Evolutionary conservation across 1,284 basidiomycete genomes (phyloP).

Genomic region (Cystobasidiaceae sp.): DNA sequence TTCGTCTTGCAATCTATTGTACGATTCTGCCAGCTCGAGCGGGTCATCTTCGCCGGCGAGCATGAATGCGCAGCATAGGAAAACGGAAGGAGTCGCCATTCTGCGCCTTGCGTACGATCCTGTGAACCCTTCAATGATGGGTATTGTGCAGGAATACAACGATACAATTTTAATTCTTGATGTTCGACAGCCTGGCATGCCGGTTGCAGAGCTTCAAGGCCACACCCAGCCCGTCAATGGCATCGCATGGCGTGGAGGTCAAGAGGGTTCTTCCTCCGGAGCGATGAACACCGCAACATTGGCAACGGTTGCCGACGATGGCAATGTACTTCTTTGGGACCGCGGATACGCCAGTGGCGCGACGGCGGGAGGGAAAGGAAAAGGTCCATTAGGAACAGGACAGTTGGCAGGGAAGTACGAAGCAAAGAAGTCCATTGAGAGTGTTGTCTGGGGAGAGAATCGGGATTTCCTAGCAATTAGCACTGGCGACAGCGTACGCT

Average conservation of each 20-base stretch:
- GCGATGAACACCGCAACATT: too few species aligned
- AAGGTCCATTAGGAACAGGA: too few species aligned
- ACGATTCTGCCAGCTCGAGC: conserved; percentile 89
- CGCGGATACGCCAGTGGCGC: too few species aligned
- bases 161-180: conserved; percentile 81
- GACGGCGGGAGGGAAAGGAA: too few species aligned
- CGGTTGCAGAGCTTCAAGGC: conserved; percentile 79
- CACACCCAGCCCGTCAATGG: conserved; percentile 73
- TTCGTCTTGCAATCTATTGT: conserved; percentile 97
- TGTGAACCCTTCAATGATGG: conserved; percentile 79
- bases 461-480: too few species aligned
- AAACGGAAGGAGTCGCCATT: conserved; percentile 58
- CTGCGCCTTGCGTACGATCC: conserved; percentile 81
- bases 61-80: conserved; percentile 54
- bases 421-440: too few species aligned
- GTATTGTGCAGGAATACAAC: conserved; percentile 84
- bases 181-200: conserved; percentile 87
- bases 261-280: neutral
- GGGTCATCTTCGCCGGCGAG: conserved; percentile 97
- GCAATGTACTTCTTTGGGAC: conserved; percentile 22
- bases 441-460: too few species aligned
- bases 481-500: too few species aligned
- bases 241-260: conserved; percentile 63
- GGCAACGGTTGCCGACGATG: conserved; percentile 2
- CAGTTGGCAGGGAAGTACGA: too few species aligned